phyloP scores from a whole-genome alignment of 371 early-diverging fungal genomes.

The Amoeboaphelidium occidentale region DNA sequence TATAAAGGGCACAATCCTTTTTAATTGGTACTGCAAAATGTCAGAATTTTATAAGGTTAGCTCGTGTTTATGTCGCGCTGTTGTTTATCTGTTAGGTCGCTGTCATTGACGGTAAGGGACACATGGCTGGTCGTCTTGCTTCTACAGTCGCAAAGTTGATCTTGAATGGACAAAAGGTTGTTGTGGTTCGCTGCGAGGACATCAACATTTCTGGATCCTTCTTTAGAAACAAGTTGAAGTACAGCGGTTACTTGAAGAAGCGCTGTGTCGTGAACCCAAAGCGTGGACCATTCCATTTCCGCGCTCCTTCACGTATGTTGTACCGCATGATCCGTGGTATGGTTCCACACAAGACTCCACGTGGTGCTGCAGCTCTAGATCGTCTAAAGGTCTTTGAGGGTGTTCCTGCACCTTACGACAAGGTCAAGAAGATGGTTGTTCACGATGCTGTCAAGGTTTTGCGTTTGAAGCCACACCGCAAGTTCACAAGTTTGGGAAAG shows the following conservation, averaged over 20 bases:
- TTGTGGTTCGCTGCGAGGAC: conserved; percentile 95
- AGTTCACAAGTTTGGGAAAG: conserved; percentile 84
- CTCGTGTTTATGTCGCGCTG: too few relatives aligned
- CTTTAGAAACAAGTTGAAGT: conserved; percentile 96
- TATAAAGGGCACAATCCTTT: too few relatives aligned
- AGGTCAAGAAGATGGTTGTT: conserved; percentile 83
- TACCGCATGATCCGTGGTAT: conserved; percentile 95
- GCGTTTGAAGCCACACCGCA: conserved; percentile 86
- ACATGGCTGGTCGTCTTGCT: conserved; percentile 96
- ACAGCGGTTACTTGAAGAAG: conserved; percentile 93
- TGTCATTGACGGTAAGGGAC: conserved; percentile 98
- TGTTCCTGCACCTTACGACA: conserved; percentile 94
- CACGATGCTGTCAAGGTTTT: conserved; percentile 92
- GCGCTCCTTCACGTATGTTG: conserved; percentile 94
- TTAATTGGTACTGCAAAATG: too few relatives aligned
- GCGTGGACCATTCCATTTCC: conserved; percentile 97
- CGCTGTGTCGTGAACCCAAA: conserved; percentile 95
- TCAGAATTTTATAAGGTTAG: too few relatives aligned
- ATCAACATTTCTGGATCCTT: conserved; percentile 93
- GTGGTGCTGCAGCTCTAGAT: conserved; percentile 90
- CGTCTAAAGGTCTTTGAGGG: conserved; percentile 98
- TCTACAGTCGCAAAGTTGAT: conserved; percentile 96
- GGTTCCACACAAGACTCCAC: conserved; percentile 96
- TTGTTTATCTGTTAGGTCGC: too few relatives aligned
- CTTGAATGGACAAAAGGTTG: conserved; percentile 91